Conservation (phyloP, 345 rosid species). For the Cardamine occulta region DNA sequence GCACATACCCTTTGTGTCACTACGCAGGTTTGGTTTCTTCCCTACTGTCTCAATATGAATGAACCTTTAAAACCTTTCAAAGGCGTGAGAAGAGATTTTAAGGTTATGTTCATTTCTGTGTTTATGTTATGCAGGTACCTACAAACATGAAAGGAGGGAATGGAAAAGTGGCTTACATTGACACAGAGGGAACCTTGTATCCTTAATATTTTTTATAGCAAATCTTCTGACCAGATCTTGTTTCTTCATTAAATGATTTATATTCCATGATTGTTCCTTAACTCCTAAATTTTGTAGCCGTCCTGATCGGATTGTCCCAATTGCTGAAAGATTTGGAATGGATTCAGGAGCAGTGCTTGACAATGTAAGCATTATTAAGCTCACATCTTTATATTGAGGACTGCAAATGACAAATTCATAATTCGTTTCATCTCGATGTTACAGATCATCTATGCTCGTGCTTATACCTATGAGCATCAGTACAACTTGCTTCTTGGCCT, state of each 20-base stretch:
- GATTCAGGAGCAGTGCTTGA: slow-evolving; percentile 96
- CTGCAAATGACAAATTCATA: slow-evolving; percentile 1
- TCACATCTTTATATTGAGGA: slow-evolving; percentile 5
- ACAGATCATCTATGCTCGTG: slow-evolving; percentile 92
- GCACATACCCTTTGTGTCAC: slow-evolving; percentile 88
- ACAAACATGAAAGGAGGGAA: slow-evolving; percentile 86
- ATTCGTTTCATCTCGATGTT: slow-evolving; percentile 36
- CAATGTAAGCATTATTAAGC: slow-evolving; percentile 53
- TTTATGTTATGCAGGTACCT: slow-evolving; percentile 63
- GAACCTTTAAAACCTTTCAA: not conserved
- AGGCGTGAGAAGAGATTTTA: slow-evolving; percentile 10
- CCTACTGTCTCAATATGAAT: slow-evolving; percentile 9
- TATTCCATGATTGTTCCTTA: slow-evolving; percentile 40
- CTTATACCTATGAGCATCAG: slow-evolving; percentile 86
- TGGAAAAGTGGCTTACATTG: slow-evolving; percentile 92
- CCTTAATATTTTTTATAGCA: slow-evolving; percentile 36
- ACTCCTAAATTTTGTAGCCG: slow-evolving; percentile 58
- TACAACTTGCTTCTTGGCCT: slow-evolving; percentile 87
- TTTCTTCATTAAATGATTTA: slow-evolving; percentile 4
- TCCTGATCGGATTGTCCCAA: slow-evolving; percentile 81
- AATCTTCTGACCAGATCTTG: slow-evolving; percentile 17
- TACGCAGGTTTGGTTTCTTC: slow-evolving; percentile 66
- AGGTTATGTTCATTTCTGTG: not conserved
- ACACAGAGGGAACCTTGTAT: slow-evolving; percentile 93
- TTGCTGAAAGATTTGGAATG: slow-evolving; percentile 99